Evolutionary conservation across 2,329 filamentous ascomycete species (phyloP).

Genomic region (Penicillium sp.): DNA sequence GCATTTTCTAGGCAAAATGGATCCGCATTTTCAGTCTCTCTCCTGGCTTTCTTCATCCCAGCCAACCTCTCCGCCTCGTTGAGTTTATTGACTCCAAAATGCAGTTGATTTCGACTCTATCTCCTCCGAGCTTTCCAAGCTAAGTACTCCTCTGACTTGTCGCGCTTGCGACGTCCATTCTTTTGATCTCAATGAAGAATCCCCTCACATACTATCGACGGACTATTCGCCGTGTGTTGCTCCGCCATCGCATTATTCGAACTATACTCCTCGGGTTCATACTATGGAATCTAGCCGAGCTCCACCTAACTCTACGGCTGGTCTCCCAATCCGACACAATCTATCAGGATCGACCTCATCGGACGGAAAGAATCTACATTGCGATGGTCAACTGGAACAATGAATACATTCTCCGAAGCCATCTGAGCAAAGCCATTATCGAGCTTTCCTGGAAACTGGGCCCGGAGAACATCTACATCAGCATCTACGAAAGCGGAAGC

Average conservation of each 20-base stretch:
- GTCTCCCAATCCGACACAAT: conserved; percentile 10
- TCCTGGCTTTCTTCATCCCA: conserved; percentile 2
- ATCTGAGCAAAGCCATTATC: conserved; percentile 59
- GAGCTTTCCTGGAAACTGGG: conserved; percentile 54
- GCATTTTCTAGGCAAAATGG: conserved; percentile 1
- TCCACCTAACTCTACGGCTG: conserved; percentile 14
- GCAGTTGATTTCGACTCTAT: not conserved
- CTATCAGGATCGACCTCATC: conserved; percentile 9
- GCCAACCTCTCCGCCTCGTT: not conserved
- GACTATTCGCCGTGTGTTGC: conserved; percentile 9
- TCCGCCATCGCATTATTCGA: conserved; percentile 15
- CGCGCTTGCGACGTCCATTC: conserved; percentile 5
- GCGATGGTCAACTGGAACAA: conserved; percentile 65
- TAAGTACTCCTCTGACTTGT: not conserved
- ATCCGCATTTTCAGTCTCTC: not conserved
- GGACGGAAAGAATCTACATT: conserved; percentile 52
- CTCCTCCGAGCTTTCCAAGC: not conserved
- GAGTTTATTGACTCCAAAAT: not conserved
- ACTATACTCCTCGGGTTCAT: conserved; percentile 13
- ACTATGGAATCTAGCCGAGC: conserved; percentile 18
- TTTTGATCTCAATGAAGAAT: conserved; percentile 10
- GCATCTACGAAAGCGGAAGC: conserved; percentile 63
- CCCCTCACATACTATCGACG: conserved; percentile 7
- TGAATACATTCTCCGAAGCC: conserved; percentile 52
- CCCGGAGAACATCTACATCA: conserved; percentile 60